Evolutionary conservation across 2,329 filamentous ascomycete genomes (phyloP).

Genomic region (Arachnomyces sp.): DNA sequence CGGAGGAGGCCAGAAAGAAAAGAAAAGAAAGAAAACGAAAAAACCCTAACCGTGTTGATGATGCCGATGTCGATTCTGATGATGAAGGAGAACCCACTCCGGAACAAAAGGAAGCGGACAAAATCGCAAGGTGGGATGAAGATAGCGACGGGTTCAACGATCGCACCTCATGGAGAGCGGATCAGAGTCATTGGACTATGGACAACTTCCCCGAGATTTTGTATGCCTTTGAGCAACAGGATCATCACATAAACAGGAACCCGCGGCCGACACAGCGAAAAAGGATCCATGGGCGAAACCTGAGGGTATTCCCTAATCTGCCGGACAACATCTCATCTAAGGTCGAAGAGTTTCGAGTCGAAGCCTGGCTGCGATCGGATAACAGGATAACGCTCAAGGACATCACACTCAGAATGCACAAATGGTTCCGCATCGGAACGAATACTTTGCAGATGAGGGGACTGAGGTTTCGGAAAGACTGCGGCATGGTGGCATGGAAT

Average conservation of each 20-base stretch:
- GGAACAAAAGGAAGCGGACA: no score
- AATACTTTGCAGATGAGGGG: constrained; percentile 24
- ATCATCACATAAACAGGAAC: constrained; percentile 4
- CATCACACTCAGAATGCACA: constrained; percentile 22
- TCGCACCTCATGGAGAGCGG: constrained; percentile 2
- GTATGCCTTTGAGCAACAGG: constrained; percentile 14
- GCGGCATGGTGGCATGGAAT: constrained; percentile 21
- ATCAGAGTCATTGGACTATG: constrained; percentile 17
- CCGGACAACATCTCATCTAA: constrained; percentile 22
- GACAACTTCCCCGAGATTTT: constrained; percentile 21
- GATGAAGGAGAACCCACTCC: no score
- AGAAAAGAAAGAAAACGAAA: no score
- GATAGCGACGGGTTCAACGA: not conserved
- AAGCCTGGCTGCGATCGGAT: constrained; percentile 26
- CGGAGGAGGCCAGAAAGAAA: no score
- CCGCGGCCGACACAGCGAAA: constrained; percentile 7
- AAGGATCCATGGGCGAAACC: constrained; percentile 9
- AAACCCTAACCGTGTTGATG: no score
- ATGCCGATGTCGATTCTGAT: no score
- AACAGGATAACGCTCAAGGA: constrained; percentile 20
- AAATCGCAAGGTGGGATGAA: no score
- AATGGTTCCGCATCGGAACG: constrained; percentile 9
- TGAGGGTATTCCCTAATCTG: constrained; percentile 18
- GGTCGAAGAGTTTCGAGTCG: constrained; percentile 25
- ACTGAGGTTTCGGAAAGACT: constrained; percentile 20